A percentile compares a stretch with the other conserved stretches of the same genome.
Evolutionary conservation across 2,329 filamentous ascomycete genomes (phyloP).

Genomic region (Exophiala spinifera): DNA sequence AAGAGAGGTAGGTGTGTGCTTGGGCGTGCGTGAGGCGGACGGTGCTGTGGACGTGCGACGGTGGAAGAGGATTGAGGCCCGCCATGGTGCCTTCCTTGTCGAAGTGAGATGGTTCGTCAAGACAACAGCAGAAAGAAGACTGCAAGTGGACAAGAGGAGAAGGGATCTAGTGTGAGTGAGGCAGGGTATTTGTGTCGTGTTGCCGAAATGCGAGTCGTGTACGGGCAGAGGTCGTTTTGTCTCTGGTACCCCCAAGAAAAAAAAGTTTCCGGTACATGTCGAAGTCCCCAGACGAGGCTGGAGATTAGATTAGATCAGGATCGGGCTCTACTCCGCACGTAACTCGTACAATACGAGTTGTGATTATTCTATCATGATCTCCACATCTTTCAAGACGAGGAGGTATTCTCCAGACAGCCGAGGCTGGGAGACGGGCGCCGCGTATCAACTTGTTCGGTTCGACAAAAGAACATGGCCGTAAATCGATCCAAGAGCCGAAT

Average conservation of each 20-base stretch:
- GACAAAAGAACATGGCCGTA: neutral
- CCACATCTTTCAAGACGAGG: neutral
- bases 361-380: neutral
- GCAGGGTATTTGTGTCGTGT: neutral
- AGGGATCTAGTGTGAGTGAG: neutral
- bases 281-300: neutral
- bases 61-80: constrained; percentile 23
- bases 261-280: neutral
- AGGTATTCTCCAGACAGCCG: neutral
- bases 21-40: constrained; percentile 26
- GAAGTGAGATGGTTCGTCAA: no score
- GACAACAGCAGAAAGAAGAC: no score
- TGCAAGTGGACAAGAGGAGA: no score
- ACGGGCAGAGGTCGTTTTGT: no score
- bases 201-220: neutral
- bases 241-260: neutral
- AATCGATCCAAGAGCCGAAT: neutral
- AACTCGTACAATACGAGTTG: no score
- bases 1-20: constrained; percentile 26
- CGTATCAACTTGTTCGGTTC: neutral
- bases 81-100: constrained; percentile 17
- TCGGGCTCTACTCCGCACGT: neutral
- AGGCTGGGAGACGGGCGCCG: neutral
- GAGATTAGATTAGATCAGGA: neutral
- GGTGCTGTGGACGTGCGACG: constrained; percentile 21